Evolutionary conservation across 352 stramenopile genomes (phyloP).

Genomic region (Elongisporangium senticosum): DNA sequence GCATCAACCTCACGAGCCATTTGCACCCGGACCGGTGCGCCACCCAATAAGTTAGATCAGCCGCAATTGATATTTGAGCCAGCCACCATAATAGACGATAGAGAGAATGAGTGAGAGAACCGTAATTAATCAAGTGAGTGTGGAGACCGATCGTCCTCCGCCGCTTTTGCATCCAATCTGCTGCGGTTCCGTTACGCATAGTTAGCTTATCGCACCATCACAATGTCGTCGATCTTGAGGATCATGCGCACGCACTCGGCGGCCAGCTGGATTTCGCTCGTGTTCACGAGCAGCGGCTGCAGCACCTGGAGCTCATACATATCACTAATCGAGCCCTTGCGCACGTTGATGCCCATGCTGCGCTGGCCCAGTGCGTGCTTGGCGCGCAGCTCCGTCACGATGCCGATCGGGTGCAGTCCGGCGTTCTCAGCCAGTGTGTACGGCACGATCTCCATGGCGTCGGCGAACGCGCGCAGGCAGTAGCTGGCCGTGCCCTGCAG

Average conservation of each 20-base stretch:
- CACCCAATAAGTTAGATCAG: constrained; percentile 6
- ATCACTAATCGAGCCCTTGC: constrained; percentile 94
- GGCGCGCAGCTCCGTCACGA: constrained; percentile 95
- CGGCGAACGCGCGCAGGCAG: constrained; percentile 96
- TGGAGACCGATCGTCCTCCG: neutral
- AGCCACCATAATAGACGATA: neutral
- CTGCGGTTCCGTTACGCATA: neutral
- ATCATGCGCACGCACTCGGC: constrained; percentile 99
- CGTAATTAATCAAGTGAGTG: neutral
- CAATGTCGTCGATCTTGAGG: constrained; percentile 99
- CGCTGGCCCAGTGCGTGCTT: constrained; percentile 91
- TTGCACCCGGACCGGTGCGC: constrained; percentile 26
- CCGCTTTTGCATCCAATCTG: neutral
- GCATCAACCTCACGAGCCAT: constrained; percentile 68
- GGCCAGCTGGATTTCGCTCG: constrained; percentile 95
- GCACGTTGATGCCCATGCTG: constrained; percentile 96
- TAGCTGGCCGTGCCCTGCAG: constrained; percentile 94
- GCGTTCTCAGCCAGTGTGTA: constrained; percentile 99
- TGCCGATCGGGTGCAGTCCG: constrained; percentile 97
- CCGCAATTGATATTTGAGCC: constrained; percentile 3
- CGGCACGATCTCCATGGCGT: constrained; percentile 97
- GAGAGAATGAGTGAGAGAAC: neutral
- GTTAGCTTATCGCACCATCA: constrained; percentile 90
- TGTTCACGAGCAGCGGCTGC: constrained; percentile 98
- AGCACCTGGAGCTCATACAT: constrained; percentile 99